phyloP scores from a whole-genome alignment of 75 land plant genomes.

The Azolla pinnata region DNA sequence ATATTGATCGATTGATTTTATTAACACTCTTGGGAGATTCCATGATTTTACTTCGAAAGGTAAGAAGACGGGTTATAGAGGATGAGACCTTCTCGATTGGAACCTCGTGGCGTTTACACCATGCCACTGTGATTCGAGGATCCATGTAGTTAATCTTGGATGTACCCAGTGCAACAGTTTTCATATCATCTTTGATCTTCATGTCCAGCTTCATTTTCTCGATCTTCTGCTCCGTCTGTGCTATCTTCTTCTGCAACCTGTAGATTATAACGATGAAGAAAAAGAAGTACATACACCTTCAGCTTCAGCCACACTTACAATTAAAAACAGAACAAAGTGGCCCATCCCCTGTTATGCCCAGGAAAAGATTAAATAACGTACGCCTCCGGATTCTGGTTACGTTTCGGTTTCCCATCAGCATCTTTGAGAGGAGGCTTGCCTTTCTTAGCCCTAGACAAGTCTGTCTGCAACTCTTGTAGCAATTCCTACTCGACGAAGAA shows the following conservation, averaged over 20 bases:
- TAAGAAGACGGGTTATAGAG: conserved; percentile 1
- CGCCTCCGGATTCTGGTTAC: conserved; percentile 66
- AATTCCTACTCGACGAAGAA: too few relatives aligned
- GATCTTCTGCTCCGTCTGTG: conserved; percentile 59
- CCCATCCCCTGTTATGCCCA: too few relatives aligned
- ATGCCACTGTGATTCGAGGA: conserved; percentile 95
- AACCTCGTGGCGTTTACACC: conserved; percentile 98
- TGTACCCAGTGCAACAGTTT: conserved; percentile 92
- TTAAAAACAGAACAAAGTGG: too few relatives aligned
- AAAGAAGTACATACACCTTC: background rate
- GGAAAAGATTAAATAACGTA: conserved; percentile 15
- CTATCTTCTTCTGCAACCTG: conserved; percentile 79
- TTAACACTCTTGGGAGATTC: background rate
- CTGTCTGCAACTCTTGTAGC: conserved; percentile 50
- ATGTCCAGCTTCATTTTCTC: conserved; percentile 76
- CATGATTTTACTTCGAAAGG: background rate
- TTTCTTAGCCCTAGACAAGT: conserved; percentile 77
- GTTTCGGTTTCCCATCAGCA: conserved; percentile 76
- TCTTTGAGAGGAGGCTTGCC: conserved; percentile 86
- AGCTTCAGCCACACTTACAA: too few relatives aligned
- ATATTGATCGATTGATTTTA: background rate
- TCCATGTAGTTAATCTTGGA: conserved; percentile 98
- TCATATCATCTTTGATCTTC: conserved; percentile 77
- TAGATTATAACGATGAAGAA: conserved; percentile 2
- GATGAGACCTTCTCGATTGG: conserved; percentile 95